Evolutionary conservation across 2,329 filamentous ascomycete species (phyloP), one percentile per base, ranked within the genome.

Genomic region (Leptosphaerulina australis): DNA sequence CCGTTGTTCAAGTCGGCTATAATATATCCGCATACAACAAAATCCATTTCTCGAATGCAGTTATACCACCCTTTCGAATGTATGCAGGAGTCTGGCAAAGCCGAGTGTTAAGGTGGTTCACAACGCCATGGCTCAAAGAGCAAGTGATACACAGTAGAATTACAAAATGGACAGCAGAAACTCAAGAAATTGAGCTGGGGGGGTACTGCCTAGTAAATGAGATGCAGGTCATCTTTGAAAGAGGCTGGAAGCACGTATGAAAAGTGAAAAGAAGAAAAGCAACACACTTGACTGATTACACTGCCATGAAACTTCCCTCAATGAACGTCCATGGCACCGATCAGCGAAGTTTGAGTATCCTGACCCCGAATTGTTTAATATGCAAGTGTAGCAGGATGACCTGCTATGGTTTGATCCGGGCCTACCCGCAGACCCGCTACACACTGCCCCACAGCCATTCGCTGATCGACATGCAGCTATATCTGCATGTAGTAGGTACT

Each of bases 1-100:
- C 87, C 1, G 79, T 80, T 10, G 87, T 90, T 9, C 78, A 86
- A 7, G 87, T 90, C 4, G 85, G 80, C 2, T 90, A 90, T 64
- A 83, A 77, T 55, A 67, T 44, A 15, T 48, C 58, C 4, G 62
- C 64, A 1, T 72, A 74, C 41, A 50, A 60, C 15, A 53, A 43
- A 14, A 34, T 60, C 2, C 50, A 58, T 6, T 44, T 44, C 3
- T 43, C 45, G 2, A 25, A 57, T 9, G 56, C 44, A 14, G 14
- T 22, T 11, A 28, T 61, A 29, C 54, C 58, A 11, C 54, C 50
- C 4, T 18, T 55, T 1, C 37, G 44, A 5, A 59, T 59, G 14
- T 61, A 50, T 22, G 9, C 10, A 5, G 26, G 41, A 4, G 24
- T 61, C 3, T 61, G 60, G 60, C 14, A 56, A 24, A 59, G 34